phyloP scores from a whole-genome alignment of 2,329 filamentous ascomycete species.

The Botrytis cinerea region DNA sequence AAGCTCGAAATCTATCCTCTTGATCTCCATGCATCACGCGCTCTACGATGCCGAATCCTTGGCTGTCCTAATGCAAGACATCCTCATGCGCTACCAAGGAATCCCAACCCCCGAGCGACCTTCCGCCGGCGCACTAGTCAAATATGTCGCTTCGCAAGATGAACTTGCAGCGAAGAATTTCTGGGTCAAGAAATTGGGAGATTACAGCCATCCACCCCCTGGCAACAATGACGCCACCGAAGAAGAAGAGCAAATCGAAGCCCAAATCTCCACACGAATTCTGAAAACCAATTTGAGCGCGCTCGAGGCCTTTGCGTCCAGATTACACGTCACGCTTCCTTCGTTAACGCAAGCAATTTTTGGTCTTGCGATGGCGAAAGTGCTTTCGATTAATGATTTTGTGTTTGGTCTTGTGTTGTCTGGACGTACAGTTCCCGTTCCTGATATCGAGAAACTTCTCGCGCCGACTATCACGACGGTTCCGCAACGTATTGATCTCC shows the following conservation, averaged over 20 bases:
- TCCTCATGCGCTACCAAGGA: not conserved
- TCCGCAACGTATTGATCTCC: slow-evolving; percentile 43
- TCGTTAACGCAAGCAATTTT: slow-evolving; percentile 41
- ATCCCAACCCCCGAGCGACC: not conserved
- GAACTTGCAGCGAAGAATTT: not conserved
- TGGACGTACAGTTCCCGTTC: slow-evolving; percentile 44
- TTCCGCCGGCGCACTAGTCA: not conserved
- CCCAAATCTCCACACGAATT: not conserved
- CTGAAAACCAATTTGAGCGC: not conserved
- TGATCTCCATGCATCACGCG: slow-evolving; percentile 44
- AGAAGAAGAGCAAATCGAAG: not conserved
- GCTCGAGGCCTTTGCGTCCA: slow-evolving; percentile 42
- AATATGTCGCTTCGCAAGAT: slow-evolving; percentile 2
- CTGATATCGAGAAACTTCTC: slow-evolving; percentile 45
- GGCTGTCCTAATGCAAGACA: slow-evolving; percentile 4
- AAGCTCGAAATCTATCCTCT: not conserved
- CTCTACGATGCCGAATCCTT: slow-evolving; percentile 48
- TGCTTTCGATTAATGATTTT: slow-evolving; percentile 44
- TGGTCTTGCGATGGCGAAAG: slow-evolving; percentile 45
- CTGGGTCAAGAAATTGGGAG: slow-evolving; percentile 16
- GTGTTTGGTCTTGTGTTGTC: slow-evolving; percentile 48
- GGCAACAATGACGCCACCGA: not conserved
- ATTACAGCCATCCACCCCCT: not conserved
- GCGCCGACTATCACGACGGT: slow-evolving; percentile 48
- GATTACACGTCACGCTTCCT: slow-evolving; percentile 28